A percentile compares a stretch with the other conserved stretches of the same genome.
phyloP scores from a whole-genome alignment of 768 basidiomycete genomes.

The Holtermanniella nyarrowii region DNA sequence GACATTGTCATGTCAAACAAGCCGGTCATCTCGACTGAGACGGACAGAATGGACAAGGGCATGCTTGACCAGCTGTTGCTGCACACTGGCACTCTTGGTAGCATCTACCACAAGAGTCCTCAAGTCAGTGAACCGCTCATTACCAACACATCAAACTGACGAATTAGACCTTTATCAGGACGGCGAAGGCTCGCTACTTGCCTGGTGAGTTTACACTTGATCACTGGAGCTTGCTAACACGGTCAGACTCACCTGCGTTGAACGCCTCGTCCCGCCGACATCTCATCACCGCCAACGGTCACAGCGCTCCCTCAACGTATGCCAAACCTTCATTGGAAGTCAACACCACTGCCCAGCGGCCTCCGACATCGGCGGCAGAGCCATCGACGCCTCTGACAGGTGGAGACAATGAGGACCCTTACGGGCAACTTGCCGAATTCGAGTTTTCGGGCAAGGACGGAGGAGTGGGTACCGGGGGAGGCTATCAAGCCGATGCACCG shows the following conservation, averaged over 20 bases:
- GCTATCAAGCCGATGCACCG: conserved; percentile 56
- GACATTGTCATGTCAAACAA: conserved; percentile 88
- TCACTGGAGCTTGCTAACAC: not conserved
- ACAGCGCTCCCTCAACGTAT: not conserved
- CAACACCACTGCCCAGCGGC: conserved; percentile 47
- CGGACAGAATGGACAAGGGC: conserved; percentile 92
- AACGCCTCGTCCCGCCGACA: conserved; percentile 61
- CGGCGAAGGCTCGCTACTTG: conserved; percentile 70
- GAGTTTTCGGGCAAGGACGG: conserved; percentile 21
- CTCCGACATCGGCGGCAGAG: conserved; percentile 48
- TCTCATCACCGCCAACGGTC: conserved; percentile 27
- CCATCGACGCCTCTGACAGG: conserved; percentile 3
- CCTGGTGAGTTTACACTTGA: conserved; percentile 12
- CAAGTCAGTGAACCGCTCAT: conserved; percentile 58
- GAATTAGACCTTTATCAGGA: conserved; percentile 92
- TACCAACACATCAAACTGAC: too few relatives aligned
- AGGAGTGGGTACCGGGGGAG: conserved; percentile 54
- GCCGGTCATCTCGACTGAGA: conserved; percentile 94
- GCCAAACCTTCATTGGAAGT: conserved; percentile 8
- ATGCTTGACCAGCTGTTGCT: conserved; percentile 87
- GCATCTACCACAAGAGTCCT: conserved; percentile 96
- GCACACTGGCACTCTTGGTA: conserved; percentile 86
- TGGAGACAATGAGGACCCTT: conserved; percentile 51
- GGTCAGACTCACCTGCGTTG: conserved; percentile 71
- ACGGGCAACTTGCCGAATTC: conserved; percentile 60